phyloP scores from a whole-genome alignment of 1,284 basidiomycete species.

The Heterobasidion annosum region DNA sequence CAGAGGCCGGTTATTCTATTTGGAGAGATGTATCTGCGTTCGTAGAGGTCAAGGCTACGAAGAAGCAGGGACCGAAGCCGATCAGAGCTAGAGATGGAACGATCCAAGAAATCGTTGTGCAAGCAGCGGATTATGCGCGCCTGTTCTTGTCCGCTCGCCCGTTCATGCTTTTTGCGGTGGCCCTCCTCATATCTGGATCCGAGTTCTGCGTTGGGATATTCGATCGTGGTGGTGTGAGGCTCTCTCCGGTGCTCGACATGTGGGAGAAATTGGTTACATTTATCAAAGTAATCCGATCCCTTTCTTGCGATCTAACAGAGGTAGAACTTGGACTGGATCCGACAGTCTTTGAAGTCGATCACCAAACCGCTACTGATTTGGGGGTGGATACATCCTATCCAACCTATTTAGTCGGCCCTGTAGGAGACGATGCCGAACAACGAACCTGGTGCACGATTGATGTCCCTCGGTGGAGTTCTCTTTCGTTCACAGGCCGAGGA shows the following conservation, averaged over 20 bases:
- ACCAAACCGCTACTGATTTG: not conserved
- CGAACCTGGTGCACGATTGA: constrained; percentile 7
- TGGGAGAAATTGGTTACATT: constrained; percentile 6
- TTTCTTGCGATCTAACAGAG: constrained; percentile 2
- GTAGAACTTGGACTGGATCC: constrained; percentile 10
- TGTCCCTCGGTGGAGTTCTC: constrained; percentile 9
- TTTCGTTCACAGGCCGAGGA: constrained; percentile 13
- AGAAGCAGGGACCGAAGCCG: not conserved
- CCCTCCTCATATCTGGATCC: constrained; percentile 13
- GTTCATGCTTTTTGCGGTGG: constrained; percentile 15
- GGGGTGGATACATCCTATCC: not conserved
- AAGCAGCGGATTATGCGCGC: constrained; percentile 15
- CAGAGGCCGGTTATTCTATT: not conserved
- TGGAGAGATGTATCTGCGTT: not conserved
- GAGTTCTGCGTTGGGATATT: constrained; percentile 13
- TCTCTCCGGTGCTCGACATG: constrained; percentile 10
- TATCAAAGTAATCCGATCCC: constrained; percentile 5
- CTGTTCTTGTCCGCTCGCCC: constrained; percentile 15
- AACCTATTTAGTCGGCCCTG: not conserved
- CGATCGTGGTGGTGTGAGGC: constrained; percentile 11
- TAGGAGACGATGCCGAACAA: not conserved
- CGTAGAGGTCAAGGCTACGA: constrained; percentile 29
- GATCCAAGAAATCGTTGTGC: not conserved
- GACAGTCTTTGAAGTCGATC: constrained; percentile 2
- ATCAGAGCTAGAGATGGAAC: not conserved